These are phyloP conservation scores for Cutaneotrichosporon cyanovorans DNA, from an alignment of 1,284 basidiomycete species.

Conservation along the genomic window DNA sequence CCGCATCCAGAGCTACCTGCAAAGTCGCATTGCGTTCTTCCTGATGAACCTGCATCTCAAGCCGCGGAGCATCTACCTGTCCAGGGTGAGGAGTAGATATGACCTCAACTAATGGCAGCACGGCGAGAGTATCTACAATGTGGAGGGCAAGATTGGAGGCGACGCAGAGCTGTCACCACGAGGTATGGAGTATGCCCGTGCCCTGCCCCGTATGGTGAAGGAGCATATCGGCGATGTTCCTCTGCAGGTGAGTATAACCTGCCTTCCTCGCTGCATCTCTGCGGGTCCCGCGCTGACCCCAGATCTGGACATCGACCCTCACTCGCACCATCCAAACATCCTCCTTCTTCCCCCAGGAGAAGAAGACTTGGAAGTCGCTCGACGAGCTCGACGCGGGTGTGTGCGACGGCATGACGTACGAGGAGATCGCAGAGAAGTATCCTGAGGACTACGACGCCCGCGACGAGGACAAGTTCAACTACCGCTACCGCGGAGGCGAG, in stretches of 20 bases:
- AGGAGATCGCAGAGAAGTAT: conserved; percentile 94
- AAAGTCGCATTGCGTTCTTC: conserved; percentile 95
- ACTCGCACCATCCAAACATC: conserved; percentile 89
- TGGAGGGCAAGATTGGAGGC: conserved; percentile 94
- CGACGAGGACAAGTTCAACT: conserved; percentile 99
- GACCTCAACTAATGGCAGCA: conserved; percentile 55
- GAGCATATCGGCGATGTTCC: conserved; percentile 82
- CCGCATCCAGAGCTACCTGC: conserved; percentile 83
- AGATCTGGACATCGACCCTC: conserved; percentile 96
- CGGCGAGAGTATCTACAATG: conserved; percentile 95
- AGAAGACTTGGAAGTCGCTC: conserved; percentile 96
- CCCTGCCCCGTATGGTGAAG: conserved; percentile 78
- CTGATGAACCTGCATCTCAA: conserved; percentile 97
- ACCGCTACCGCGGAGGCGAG: conserved; percentile 89
- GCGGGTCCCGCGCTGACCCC: conserved; percentile 6
- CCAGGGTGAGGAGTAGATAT: conserved; percentile 56
- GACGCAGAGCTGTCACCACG: conserved; percentile 79
- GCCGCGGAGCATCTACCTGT: conserved; percentile 93
- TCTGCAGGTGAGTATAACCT: conserved; percentile 48
- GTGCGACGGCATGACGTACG: conserved; percentile 99
- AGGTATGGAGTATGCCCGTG: conserved; percentile 76
- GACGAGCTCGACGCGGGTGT: conserved; percentile 98
- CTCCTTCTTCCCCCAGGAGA: conserved; percentile 70
- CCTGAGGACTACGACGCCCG: conserved; percentile 98
- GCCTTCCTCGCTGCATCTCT: not conserved